phyloP scores from a whole-genome alignment of 148 eudicot genomes.

The Camellia lanceoleosa region DNA sequence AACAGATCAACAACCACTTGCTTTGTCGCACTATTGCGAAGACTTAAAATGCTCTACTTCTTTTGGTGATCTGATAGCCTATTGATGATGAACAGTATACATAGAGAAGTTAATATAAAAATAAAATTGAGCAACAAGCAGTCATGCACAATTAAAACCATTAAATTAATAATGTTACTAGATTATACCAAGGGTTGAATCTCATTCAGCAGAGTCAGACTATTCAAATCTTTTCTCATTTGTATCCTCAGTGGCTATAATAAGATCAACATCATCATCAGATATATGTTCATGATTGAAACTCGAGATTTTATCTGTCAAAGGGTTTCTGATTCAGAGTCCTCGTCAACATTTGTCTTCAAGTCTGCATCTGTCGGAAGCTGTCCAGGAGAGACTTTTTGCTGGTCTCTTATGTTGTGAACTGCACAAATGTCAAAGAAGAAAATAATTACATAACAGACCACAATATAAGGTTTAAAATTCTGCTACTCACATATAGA shows the following conservation, averaged over 20 bases:
- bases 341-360: constrained; percentile 35
- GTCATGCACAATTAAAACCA: not conserved
- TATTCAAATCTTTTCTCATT: constrained; percentile 22
- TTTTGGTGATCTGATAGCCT: not conserved
- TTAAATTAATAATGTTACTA: not conserved
- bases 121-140: not conserved
- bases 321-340: constrained; percentile 32
- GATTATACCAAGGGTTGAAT: constrained; percentile 23
- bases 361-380: constrained; percentile 41
- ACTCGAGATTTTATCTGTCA: constrained; percentile 27
- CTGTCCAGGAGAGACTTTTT: constrained; percentile 40
- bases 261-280: constrained; percentile 17
- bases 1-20: not conserved
- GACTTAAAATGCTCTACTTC: not conserved
- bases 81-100: not conserved
- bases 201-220: constrained; percentile 22
- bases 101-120: not conserved
- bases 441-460: not conserved
- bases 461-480: not conserved
- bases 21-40: not conserved
- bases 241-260: constrained; percentile 22
- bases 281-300: constrained; percentile 18
- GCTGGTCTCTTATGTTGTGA: constrained; percentile 56
- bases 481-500: not conserved
- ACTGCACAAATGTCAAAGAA: constrained; percentile 39